phyloP scores from a whole-genome alignment of 768 basidiomycete species.

The Serendipita sp. region DNA sequence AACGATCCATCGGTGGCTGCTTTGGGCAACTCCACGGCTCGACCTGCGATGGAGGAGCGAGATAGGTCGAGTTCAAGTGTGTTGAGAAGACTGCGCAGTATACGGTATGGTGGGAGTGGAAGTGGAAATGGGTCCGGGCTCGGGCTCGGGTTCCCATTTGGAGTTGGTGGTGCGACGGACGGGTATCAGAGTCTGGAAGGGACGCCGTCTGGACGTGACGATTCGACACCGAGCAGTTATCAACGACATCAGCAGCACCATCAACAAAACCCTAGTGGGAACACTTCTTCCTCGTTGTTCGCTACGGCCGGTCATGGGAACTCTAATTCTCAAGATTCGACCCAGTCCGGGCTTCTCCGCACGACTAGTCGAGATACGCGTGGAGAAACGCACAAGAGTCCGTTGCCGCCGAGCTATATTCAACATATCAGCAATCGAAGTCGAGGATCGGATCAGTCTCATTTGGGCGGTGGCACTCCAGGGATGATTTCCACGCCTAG shows the following conservation, averaged over 20 bases:
- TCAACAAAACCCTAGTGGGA: background rate
- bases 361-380: background rate
- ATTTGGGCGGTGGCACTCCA: background rate
- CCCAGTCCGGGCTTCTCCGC: background rate
- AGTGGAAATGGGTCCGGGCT: background rate
- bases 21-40: background rate
- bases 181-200: background rate
- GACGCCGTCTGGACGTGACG: background rate
- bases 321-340: no score
- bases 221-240: background rate
- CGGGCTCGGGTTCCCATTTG: conserved; percentile 1
- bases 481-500: background rate
- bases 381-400: background rate
- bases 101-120: background rate
- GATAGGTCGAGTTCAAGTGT: background rate
- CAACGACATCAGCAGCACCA: background rate
- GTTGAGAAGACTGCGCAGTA: background rate
- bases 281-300: no score
- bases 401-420: background rate
- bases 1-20: background rate
- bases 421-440: background rate
- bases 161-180: background rate
- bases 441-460: background rate
- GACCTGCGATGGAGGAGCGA: background rate
- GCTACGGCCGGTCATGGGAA: no score